Percentiles rank a stretch among this genome's conserved stretches.
phyloP scores from a whole-genome alignment of 2,329 filamentous ascomycete genomes.

The Emmonsiellopsis sp. region DNA sequence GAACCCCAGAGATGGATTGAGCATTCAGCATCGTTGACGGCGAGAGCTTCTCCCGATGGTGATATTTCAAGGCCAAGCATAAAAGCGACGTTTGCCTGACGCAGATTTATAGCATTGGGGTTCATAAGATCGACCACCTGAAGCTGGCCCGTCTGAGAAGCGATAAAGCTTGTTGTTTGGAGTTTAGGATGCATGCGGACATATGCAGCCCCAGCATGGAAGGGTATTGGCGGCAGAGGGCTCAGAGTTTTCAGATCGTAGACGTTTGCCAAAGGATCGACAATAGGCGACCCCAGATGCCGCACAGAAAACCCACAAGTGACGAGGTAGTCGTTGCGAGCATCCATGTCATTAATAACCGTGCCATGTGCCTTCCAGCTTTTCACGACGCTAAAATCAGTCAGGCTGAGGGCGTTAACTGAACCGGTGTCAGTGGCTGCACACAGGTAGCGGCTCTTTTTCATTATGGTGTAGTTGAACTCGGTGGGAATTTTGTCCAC shows the following conservation, averaged over 20 bases:
- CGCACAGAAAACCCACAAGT: slow-evolving; percentile 89
- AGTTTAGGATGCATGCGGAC: slow-evolving; percentile 95
- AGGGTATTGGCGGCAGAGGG: slow-evolving; percentile 83
- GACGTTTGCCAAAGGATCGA: slow-evolving; percentile 89
- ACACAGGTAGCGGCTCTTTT: slow-evolving; percentile 77
- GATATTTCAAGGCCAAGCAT: slow-evolving; percentile 78
- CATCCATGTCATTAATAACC: slow-evolving; percentile 92
- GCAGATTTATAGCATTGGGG: slow-evolving; percentile 74
- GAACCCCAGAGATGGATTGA: slow-evolving; percentile 83
- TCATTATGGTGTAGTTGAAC: slow-evolving; percentile 84
- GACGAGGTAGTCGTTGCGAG: slow-evolving; percentile 86
- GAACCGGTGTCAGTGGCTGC: slow-evolving; percentile 75
- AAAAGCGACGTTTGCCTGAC: slow-evolving; percentile 71
- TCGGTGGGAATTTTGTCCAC: slow-evolving; percentile 63
- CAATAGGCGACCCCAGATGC: slow-evolving; percentile 68
- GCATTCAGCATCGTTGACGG: slow-evolving; percentile 68
- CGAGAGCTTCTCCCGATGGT: slow-evolving; percentile 76
- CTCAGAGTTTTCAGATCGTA: slow-evolving; percentile 89
- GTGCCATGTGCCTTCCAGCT: slow-evolving; percentile 86
- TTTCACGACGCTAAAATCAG: slow-evolving; percentile 68
- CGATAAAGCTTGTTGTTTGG: slow-evolving; percentile 88
- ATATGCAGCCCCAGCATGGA: slow-evolving; percentile 82
- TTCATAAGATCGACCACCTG: slow-evolving; percentile 96
- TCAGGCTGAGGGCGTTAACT: slow-evolving; percentile 77
- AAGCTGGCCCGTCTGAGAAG: slow-evolving; percentile 85